phyloP scores from a whole-genome alignment of 768 basidiomycete species.

The Cystofilobasidium bisporidii region DNA sequence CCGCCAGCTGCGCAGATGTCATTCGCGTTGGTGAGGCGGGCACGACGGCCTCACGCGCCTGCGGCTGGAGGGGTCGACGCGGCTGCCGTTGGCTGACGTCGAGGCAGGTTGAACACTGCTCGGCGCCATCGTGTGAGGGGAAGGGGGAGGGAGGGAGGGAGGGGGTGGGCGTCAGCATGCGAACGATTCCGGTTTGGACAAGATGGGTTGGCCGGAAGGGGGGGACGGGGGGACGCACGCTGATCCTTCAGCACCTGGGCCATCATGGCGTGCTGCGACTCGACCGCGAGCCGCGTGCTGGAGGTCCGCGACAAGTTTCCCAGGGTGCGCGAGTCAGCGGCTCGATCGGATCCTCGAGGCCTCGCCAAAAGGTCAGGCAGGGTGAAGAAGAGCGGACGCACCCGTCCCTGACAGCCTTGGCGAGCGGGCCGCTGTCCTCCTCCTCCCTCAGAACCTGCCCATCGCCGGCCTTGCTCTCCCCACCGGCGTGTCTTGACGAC shows the following conservation, averaged over 20 bases:
- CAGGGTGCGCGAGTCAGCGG: background rate
- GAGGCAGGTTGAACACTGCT: background rate
- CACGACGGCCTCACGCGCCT: too few relatives aligned
- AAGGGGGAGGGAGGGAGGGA: background rate
- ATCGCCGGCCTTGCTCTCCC: slow-evolving; percentile 22
- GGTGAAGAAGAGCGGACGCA: slow-evolving; percentile 37
- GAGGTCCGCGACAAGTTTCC: background rate
- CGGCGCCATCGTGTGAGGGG: too few relatives aligned
- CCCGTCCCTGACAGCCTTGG: slow-evolving; percentile 88
- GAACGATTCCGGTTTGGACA: background rate
- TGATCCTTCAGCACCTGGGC: slow-evolving; percentile 81
- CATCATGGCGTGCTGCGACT: slow-evolving; percentile 88
- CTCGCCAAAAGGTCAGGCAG: background rate
- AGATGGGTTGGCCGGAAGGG: too few relatives aligned
- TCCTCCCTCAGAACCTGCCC: slow-evolving; percentile 72
- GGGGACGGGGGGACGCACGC: slow-evolving; percentile 9
- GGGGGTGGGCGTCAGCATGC: background rate
- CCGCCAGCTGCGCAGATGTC: too few relatives aligned
- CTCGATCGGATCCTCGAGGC: background rate
- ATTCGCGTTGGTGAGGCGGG: too few relatives aligned
- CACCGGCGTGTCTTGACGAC: slow-evolving; percentile 38
- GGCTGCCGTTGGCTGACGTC: too few relatives aligned
- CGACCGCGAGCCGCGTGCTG: slow-evolving; percentile 78
- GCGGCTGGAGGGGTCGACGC: too few relatives aligned
- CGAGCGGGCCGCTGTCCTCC: slow-evolving; percentile 58